A percentile compares a stretch with the other conserved stretches of the same genome.
These are phyloP conservation scores for Ajuga reptans DNA, from an alignment of 305 asterid genomes.

Conservation along the genomic window DNA sequence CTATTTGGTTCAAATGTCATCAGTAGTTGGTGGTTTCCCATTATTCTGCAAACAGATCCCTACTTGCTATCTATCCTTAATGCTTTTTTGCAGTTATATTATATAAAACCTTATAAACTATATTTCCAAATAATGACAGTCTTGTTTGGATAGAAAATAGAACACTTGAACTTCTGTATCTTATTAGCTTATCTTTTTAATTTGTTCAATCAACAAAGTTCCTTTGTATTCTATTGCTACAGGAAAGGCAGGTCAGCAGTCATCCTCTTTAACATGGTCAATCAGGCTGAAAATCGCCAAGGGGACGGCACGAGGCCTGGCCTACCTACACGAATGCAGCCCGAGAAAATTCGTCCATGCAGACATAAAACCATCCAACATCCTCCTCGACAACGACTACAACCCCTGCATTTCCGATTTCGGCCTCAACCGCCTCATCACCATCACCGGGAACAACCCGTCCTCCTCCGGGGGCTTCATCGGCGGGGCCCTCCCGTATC, in stretches of 20 bases:
- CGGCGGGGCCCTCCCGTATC: slow-evolving; percentile 76
- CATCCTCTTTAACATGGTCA: slow-evolving; percentile 63
- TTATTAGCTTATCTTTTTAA: background rate
- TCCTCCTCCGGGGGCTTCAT: slow-evolving; percentile 84
- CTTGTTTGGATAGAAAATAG: background rate
- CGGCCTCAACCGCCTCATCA: slow-evolving; percentile 77
- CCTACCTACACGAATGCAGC: slow-evolving; percentile 93
- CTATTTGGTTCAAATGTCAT: slow-evolving; percentile 21
- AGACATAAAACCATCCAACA: slow-evolving; percentile 82
- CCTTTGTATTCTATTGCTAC: slow-evolving; percentile 2
- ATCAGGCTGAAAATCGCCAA: slow-evolving; percentile 56
- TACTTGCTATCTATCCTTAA: background rate
- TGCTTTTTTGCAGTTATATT: background rate
- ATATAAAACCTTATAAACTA: no score
- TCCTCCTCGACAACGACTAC: slow-evolving; percentile 74
- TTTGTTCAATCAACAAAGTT: background rate
- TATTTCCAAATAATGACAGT: background rate
- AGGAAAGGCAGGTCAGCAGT: slow-evolving; percentile 66
- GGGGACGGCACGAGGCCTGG: slow-evolving; percentile 75
- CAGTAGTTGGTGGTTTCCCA: slow-evolving; percentile 13
- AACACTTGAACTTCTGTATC: background rate
- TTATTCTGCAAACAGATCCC: background rate
- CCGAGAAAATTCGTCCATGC: slow-evolving; percentile 88
- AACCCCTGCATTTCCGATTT: slow-evolving; percentile 70
- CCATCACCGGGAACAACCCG: slow-evolving; percentile 84